Evolutionary conservation across 2,329 filamentous ascomycete genomes (phyloP).

Genomic region (Colletotrichum horii): DNA sequence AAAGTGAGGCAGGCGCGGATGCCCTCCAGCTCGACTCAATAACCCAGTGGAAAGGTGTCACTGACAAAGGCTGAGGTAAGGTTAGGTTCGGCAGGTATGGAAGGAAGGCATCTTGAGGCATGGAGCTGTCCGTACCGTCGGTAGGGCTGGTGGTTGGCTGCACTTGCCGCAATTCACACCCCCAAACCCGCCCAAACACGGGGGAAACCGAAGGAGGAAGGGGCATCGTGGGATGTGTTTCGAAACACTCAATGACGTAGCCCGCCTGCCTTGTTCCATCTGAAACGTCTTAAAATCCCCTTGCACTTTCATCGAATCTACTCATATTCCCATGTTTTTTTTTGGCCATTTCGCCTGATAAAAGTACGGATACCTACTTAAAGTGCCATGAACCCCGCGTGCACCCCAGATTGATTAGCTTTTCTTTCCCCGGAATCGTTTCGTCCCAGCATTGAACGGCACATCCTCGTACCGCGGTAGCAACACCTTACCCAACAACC

Average conservation of each 20-base stretch:
- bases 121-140: not conserved
- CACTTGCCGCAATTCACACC: not conserved
- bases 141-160: not conserved
- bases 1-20: not conserved
- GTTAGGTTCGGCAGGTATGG: not conserved
- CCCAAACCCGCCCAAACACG: not conserved
- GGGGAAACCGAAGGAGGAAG: constrained; percentile 13
- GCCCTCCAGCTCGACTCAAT: not conserved
- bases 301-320: not conserved
- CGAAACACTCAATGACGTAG: constrained; percentile 21
- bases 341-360: not conserved
- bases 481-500: not conserved
- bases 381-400: constrained; percentile 1
- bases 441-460: not conserved
- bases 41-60: not conserved
- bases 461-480: not conserved
- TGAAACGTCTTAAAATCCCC: not conserved
- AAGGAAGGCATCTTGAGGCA: not conserved
- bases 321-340: not conserved
- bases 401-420: not conserved
- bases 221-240: constrained; percentile 21
- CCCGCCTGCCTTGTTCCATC: not conserved
- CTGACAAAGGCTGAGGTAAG: not conserved
- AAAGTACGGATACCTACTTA: not conserved
- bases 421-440: not conserved